Percentiles rank a stretch among this genome's conserved stretches.
Evolutionary conservation across 306 rosid species (phyloP).

Genomic region (Fragaria ananassa): DNA sequence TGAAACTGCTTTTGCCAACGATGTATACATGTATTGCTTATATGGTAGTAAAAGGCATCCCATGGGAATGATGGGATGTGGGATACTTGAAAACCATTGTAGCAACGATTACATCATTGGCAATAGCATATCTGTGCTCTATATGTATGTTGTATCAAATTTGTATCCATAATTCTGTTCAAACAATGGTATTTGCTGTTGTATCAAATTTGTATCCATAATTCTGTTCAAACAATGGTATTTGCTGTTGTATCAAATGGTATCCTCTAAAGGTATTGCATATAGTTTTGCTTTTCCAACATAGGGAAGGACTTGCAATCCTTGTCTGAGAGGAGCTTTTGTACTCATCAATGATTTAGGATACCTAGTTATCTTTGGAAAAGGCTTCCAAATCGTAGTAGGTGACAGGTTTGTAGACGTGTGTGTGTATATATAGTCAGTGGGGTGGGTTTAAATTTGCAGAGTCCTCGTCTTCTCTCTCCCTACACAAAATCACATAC

Average conservation of each 20-base stretch:
- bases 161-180: not conserved
- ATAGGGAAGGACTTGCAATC: too few relatives aligned
- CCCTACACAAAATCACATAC: not conserved
- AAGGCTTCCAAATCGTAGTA: too few relatives aligned
- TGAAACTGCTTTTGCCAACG: not conserved
- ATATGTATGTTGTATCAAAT: not conserved
- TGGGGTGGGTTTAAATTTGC: too few relatives aligned
- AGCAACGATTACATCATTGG: constrained; percentile 14
- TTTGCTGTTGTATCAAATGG: not conserved
- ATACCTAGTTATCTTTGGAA: too few relatives aligned
- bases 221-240: not conserved
- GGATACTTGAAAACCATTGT: not conserved
- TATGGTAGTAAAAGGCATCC: not conserved
- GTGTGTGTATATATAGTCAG: too few relatives aligned
- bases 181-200: constrained; percentile 1
- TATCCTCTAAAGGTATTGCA: not conserved
- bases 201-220: not conserved
- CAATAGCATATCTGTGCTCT: not conserved
- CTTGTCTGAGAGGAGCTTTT: too few relatives aligned
- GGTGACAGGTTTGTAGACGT: too few relatives aligned
- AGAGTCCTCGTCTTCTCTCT: not conserved
- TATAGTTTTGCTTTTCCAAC: too few relatives aligned
- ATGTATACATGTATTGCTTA: constrained; percentile 22
- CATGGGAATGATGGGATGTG: not conserved
- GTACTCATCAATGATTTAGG: too few relatives aligned